Evolutionary conservation across 225 moss, liverwort and hornwort genomes (phyloP), one percentile per base, ranked within the genome.

Genomic region (Marchantia paleacea): DNA sequence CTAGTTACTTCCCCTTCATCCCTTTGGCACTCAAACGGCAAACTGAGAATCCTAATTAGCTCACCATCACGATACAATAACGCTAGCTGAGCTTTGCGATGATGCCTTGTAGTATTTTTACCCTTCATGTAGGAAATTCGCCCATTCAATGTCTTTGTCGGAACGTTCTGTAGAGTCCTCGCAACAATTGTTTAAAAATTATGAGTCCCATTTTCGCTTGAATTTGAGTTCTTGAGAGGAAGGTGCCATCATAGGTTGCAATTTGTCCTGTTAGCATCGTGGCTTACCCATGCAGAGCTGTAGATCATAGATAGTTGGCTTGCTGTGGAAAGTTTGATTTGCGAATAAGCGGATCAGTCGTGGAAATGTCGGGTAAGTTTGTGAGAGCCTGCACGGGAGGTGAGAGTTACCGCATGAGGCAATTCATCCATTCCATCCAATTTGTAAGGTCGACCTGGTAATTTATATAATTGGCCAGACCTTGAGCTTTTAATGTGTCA

Each of bases 51-150:
- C 18, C 28, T 51, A 74, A 8, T 18, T 72, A 72, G 68, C 72
- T 72, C 72, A 72, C 52, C 8, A 70, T 39, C 24, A 72, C 50
- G 26, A 53, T 74, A 74, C n/a, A 54, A 74, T 74, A 74, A 74
- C 12, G 53, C n/a, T 74, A 55, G 55, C 74, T 74, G 54, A 74
- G 74, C 29, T 55, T 25, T 54, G 55, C 74, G 28, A 8, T 74
- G 54, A 53, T 53, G 74, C 22, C 54, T 29, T 74, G 53, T 52
- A 74, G 74, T 55, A 29, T 28, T 19, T 72, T 74, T 4, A 25
- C 52, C 74, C 15, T 55, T n/a, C 72, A 10, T 0, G 49, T 74
- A 74, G 74, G 53, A 74, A 26, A 54, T 55, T 74, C 54, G 52
- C 24, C 74, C 74, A 74, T 74, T 55, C 54, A 55, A 54, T 53